phyloP scores from a whole-genome alignment of 2,329 filamentous ascomycete species.

The Fusarium chaquense region DNA sequence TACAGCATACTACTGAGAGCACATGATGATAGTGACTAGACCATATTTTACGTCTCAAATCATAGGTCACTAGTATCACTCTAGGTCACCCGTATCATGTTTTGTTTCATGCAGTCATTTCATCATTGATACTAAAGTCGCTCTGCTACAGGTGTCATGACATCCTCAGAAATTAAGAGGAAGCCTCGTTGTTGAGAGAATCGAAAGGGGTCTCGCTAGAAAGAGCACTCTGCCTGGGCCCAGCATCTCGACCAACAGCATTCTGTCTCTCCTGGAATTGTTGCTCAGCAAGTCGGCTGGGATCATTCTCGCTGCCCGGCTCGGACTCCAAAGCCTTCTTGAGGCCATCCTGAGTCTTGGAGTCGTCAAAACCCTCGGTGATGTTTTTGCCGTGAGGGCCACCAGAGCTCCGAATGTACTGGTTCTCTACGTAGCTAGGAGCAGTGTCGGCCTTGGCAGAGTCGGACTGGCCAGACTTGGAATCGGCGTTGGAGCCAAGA shows the following conservation, averaged over 20 bases:
- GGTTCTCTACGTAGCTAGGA: conserved; percentile 55
- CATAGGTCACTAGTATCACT: neutral
- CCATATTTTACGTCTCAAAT: neutral
- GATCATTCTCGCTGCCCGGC: conserved; percentile 62
- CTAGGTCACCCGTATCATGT: neutral
- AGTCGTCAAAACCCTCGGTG: conserved; percentile 54
- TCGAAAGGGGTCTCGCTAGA: conserved; percentile 50
- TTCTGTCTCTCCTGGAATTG: conserved; percentile 52
- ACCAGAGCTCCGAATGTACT: conserved; percentile 49
- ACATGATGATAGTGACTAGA: neutral
- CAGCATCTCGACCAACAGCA: conserved; percentile 42
- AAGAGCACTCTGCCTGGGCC: conserved; percentile 46
- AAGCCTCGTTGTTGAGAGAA: conserved; percentile 46
- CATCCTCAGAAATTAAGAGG: conserved; percentile 40
- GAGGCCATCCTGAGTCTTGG: conserved; percentile 52
- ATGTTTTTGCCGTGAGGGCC: conserved; percentile 61
- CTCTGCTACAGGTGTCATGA: conserved; percentile 8
- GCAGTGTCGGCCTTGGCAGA: conserved; percentile 44
- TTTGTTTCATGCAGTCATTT: conserved; percentile 33
- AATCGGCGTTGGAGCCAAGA: conserved; percentile 2
- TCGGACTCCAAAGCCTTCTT: conserved; percentile 57
- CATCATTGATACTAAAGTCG: conserved; percentile 26
- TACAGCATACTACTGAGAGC: neutral
- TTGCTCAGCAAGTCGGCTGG: conserved; percentile 59
- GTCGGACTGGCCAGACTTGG: conserved; percentile 14